phyloP scores from a whole-genome alignment of 2,329 filamentous ascomycete genomes.

The Xylaria sp. region DNA sequence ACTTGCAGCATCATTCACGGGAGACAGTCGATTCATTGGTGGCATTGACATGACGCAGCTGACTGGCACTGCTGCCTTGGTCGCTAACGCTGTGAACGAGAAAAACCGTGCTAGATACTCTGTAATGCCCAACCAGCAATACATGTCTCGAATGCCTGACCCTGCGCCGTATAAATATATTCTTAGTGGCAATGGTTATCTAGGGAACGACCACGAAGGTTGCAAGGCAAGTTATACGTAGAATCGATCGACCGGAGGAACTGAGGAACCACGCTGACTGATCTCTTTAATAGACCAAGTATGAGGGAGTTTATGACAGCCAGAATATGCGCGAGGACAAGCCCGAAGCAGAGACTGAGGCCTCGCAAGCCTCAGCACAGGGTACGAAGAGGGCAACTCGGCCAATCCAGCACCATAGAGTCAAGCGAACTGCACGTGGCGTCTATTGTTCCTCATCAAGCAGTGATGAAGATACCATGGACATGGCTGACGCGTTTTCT shows the following conservation, averaged over 20 bases:
- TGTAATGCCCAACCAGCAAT: not conserved
- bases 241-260: not conserved
- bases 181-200: not conserved
- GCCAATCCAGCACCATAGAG: not conserved
- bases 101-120: not conserved
- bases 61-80: slow-evolving; percentile 27
- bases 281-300: not conserved
- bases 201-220: not conserved
- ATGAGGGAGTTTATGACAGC: not conserved
- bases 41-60: slow-evolving; percentile 33
- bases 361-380: not conserved
- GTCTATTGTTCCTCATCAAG: not conserved
- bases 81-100: slow-evolving; percentile 18
- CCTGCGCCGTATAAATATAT: not conserved
- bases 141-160: not conserved
- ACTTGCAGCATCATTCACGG: slow-evolving; percentile 10
- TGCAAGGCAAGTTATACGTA: slow-evolving; percentile 7
- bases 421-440: not conserved
- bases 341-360: not conserved
- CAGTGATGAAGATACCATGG: not conserved
- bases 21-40: slow-evolving; percentile 17
- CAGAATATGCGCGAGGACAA: not conserved
- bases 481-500: not conserved
- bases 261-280: slow-evolving; percentile 1
- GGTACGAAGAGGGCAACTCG: not conserved